Conservation (phyloP, 2,329 filamentous ascomycete genomes). For the Fusarium longipes region DNA sequence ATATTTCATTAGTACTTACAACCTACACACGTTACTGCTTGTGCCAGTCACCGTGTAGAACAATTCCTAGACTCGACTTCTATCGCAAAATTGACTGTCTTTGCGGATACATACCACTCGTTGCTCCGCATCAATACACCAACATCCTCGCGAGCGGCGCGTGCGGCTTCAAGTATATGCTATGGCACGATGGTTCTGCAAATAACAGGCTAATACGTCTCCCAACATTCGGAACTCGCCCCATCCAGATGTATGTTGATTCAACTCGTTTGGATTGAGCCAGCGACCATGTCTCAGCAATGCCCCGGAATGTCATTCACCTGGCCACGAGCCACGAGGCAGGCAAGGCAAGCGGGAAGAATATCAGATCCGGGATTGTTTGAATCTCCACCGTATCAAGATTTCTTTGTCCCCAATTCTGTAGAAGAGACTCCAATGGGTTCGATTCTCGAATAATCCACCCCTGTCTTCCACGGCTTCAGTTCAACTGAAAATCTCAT, state of each 20-base stretch:
- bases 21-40: neutral
- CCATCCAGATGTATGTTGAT: neutral
- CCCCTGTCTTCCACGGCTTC: slow-evolving; percentile 26
- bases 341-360: slow-evolving; percentile 3
- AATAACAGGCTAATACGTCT: neutral
- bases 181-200: slow-evolving; percentile 11
- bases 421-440: neutral
- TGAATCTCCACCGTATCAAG: slow-evolving; percentile 18
- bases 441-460: slow-evolving; percentile 25
- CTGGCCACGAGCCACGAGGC: slow-evolving; percentile 37
- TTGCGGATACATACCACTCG: neutral
- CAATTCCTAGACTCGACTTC: neutral
- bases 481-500: slow-evolving; percentile 39
- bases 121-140: slow-evolving; percentile 5
- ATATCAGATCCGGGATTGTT: slow-evolving; percentile 19
- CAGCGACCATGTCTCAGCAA: slow-evolving; percentile 26
- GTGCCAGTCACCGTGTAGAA: neutral
- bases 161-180: slow-evolving; percentile 7
- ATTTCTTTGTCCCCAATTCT: neutral
- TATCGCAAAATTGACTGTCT: neutral
- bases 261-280: neutral
- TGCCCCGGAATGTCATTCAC: slow-evolving; percentile 34
- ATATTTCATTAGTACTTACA: slow-evolving; percentile 1
- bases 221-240: neutral
- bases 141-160: slow-evolving; percentile 4